Base-by-base conservation (phyloP, 73 alveolate species). In the Breviolum minutum region DNA sequence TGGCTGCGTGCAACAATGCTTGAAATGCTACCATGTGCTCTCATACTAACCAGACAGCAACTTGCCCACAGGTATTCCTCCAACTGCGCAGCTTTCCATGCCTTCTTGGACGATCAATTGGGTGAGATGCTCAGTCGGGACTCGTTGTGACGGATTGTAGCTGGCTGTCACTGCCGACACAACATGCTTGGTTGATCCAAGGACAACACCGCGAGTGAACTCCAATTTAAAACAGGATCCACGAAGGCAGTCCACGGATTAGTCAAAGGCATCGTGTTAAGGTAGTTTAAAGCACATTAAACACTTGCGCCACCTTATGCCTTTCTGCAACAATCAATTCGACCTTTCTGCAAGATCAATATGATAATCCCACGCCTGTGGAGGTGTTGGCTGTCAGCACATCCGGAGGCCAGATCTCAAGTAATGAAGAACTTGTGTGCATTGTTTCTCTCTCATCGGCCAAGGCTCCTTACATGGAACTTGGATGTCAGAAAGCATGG, bases 131-230 rank as follows among this genome's bases (percentile, higher is more conserved):
- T 60, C 32, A n/a, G 63, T 8, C 20, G 7, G 10, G 0, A 68
- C 77, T 68, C n/a, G n/a, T 40, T 40, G 54, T 3, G 54, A 40
- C 54, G 54, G 54, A 40, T 3, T 40, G 54, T 40, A 40, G 54
- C 3, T 40, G 54, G 54, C 54, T 3, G 54, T 40, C 54, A 3
- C 3, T 40, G 54, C 54, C 54, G 54, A 40, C 54, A 40, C 54
- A 40, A 40, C 54, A 40, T 40, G 54, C 54, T 71, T 30, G 11
- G 9, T 79, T 8, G 64, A 48, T 26, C 95, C 82, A 7, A 88
- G 95, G 95, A 88, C 95, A 68, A 71, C 70, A 71, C 83, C 11
- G 77, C 95, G 20, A 88, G 95, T 22, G 95, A 88, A 22, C 84
- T 88, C 85, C 95, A 88, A 48, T 88, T 88, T 62, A 68, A 66